Conservation (phyloP, 2,329 filamentous ascomycete species). For the Fusarium tricinctum region DNA sequence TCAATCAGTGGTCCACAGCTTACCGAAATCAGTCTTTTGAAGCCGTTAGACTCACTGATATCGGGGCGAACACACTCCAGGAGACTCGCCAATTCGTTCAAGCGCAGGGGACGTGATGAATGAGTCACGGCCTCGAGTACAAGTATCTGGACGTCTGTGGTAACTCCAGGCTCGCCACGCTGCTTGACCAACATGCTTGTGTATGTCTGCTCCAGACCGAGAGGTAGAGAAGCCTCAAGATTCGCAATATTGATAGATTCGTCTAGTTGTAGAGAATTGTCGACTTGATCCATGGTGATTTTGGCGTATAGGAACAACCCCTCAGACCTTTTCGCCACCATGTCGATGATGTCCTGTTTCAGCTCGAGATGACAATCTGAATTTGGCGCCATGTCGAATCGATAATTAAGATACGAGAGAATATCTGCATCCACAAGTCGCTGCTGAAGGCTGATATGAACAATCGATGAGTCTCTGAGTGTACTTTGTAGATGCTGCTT, state of each 20-base stretch:
- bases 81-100: slow-evolving; percentile 54
- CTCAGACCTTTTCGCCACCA: slow-evolving; percentile 34
- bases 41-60: slow-evolving; percentile 27
- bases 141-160: slow-evolving; percentile 51
- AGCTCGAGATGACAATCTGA: neutral
- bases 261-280: slow-evolving; percentile 2
- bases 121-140: slow-evolving; percentile 59
- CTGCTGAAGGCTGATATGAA: slow-evolving; percentile 44
- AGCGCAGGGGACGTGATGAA: slow-evolving; percentile 55
- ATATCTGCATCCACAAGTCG: slow-evolving; percentile 43
- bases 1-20: slow-evolving; percentile 60
- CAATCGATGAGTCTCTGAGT: slow-evolving; percentile 38
- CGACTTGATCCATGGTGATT: slow-evolving; percentile 44
- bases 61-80: slow-evolving; percentile 45
- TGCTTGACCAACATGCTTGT: slow-evolving; percentile 55
- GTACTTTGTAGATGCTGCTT: slow-evolving; percentile 42
- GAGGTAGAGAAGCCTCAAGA: slow-evolving; percentile 36
- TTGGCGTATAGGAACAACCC: slow-evolving; percentile 46
- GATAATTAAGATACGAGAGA: slow-evolving; percentile 30
- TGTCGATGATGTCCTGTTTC: slow-evolving; percentile 35
- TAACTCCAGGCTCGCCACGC: slow-evolving; percentile 48
- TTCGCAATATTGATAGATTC: slow-evolving; percentile 4
- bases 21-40: slow-evolving; percentile 54
- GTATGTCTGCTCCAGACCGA: slow-evolving; percentile 51
- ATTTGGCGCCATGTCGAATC: slow-evolving; percentile 24